phyloP scores from a whole-genome alignment of 2,329 filamentous ascomycete species.

The Neodidymelliopsis sp. region DNA sequence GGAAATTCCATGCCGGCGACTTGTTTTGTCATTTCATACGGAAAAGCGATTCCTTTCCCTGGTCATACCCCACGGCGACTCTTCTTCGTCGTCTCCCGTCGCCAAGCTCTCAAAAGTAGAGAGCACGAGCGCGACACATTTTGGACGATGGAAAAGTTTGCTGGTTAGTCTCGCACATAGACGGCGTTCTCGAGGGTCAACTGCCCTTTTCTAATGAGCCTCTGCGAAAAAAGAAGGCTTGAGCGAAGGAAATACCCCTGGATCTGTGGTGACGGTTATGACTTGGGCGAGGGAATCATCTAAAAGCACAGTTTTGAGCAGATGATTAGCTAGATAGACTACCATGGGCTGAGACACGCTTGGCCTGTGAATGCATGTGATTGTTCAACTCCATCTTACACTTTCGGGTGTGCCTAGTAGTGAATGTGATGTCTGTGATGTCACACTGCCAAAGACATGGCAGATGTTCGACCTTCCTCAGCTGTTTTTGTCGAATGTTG shows the following conservation, averaged over 20 bases:
- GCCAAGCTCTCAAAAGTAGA: conserved; percentile 35
- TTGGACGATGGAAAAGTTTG: conserved; percentile 45
- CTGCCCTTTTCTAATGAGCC: conserved; percentile 37
- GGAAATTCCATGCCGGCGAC: conserved; percentile 47
- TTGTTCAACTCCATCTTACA: too few species aligned
- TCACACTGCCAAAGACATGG: too few species aligned
- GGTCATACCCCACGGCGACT: conserved; percentile 41
- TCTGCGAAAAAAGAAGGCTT: conserved; percentile 32
- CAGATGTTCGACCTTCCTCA: too few species aligned
- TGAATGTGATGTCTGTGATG: not conserved
- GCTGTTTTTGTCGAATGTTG: too few species aligned
- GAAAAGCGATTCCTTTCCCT: conserved; percentile 53
- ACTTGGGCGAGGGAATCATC: conserved; percentile 48
- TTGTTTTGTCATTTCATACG: conserved; percentile 40
- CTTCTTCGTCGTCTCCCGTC: conserved; percentile 42
- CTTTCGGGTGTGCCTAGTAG: too few species aligned
- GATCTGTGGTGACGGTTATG: conserved; percentile 39
- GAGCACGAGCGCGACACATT: conserved; percentile 34
- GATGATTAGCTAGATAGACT: conserved; percentile 46
- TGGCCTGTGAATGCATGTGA: conserved; percentile 38
- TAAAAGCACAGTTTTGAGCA: conserved; percentile 47
- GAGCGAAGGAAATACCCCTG: conserved; percentile 47
- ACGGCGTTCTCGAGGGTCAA: conserved; percentile 49
- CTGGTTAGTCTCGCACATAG: conserved; percentile 47
- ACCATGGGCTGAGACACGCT: conserved; percentile 30